Base-by-base conservation (phyloP, 331 rosid genomes). In the Pyracantha coccinea region DNA sequence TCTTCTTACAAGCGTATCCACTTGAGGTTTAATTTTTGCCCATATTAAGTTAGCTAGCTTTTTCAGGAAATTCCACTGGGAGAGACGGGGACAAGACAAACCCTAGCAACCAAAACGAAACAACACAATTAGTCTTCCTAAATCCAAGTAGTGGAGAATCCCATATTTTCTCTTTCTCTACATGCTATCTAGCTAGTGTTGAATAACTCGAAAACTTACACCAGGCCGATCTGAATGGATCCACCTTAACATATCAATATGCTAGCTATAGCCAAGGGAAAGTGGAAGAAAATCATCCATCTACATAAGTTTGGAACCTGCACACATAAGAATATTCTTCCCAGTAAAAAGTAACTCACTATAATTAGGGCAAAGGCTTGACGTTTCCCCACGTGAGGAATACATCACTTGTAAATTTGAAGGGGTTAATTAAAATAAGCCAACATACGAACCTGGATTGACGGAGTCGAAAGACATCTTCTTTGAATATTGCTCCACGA, bases 161-260 rank as follows among this genome's bases (percentile, higher is more conserved):
- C 14, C 45, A 38, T 38, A 38, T 38, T 38, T 38, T 41, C 47
- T 41, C 2, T 11, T 11, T 25, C 19, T 50, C 62, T 35, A 5
- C 21, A 7, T 7, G 10, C 38, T 25, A 15, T n/a, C 19, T 75
- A n/a, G 23, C 24, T 47, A 58, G 72, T 79, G 77, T 75, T 71
- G 52, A 71, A 70, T 70, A 75, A 75, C 78, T 47, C 62, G 62
- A 79, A 79, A 83, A 72, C 27, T 52, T 44, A 29, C 64, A 15
- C 24, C 41, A 21, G 5, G 21, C 7, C 35, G n/a, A 77, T 73
- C 44, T 68, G 10, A 61, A 35, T 68, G 79, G 73, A 15, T 24
- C 79, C 57, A 73, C 31, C 52, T 13, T 8, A n/a, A 19, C 44
- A 38, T 68, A 24, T 74, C 38, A 38, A 10, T 38, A 38, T 38